These are phyloP conservation scores for Colletotrichum coccodes DNA, from an alignment of 2,329 filamentous ascomycete species.

Conservation along the genomic window DNA sequence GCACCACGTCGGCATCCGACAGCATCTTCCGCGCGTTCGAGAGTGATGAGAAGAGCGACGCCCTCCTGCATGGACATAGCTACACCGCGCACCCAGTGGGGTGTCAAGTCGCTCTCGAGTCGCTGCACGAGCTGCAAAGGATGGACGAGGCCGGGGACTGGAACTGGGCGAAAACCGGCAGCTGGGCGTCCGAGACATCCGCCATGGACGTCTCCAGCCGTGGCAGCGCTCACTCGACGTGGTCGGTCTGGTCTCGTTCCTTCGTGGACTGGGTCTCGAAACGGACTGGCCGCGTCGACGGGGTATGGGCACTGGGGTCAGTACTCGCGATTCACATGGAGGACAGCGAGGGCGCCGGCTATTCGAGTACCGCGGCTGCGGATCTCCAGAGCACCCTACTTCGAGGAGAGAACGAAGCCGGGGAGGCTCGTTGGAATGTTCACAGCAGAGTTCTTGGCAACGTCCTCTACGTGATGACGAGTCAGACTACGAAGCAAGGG, in stretches of 20 bases:
- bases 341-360: conserved; percentile 53
- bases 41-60: conserved; percentile 79
- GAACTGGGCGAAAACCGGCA: conserved; percentile 63
- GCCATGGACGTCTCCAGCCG: not conserved
- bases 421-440: conserved; percentile 53
- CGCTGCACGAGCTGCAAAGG: conserved; percentile 66
- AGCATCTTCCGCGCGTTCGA: conserved; percentile 78
- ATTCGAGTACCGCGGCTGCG: conserved; percentile 58
- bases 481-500: conserved; percentile 53
- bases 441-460: conserved; percentile 67
- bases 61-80: conserved; percentile 84
- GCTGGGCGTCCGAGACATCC: conserved; percentile 36
- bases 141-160: conserved; percentile 69
- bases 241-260: conserved; percentile 76
- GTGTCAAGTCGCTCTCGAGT: conserved; percentile 80
- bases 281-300: conserved; percentile 62
- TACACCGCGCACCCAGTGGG: conserved; percentile 88
- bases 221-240: conserved; percentile 47
- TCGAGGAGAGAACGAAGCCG: not conserved
- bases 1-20: conserved; percentile 79
- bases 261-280: conserved; percentile 70
- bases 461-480: conserved; percentile 68
- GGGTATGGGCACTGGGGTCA: conserved; percentile 79
- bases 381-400: conserved; percentile 47
- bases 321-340: conserved; percentile 74